Percentiles rank a stretch among this genome's conserved stretches.
Evolutionary conservation across 1,139 yeast species (phyloP).

Genomic region (Scheffersomyces segobiensis): DNA sequence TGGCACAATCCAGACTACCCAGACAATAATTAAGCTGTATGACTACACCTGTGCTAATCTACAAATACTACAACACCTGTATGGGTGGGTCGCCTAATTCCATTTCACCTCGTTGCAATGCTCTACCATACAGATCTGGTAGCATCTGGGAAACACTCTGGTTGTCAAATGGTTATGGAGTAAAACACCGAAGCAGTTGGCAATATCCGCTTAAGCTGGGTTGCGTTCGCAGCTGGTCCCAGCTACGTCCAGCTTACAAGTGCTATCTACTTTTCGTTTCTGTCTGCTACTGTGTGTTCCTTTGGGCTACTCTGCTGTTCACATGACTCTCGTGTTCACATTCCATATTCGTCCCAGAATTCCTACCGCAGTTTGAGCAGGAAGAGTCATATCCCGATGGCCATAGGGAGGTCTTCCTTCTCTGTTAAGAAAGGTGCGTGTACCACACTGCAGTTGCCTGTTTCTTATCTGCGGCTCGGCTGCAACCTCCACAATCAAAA

Average conservation of each 20-base stretch:
- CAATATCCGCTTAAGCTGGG: too few species aligned
- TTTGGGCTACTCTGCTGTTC: neutral
- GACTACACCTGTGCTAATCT: neutral
- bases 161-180: too few species aligned
- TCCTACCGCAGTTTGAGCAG: neutral
- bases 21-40: neutral
- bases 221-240: neutral
- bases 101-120: neutral
- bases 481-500: neutral
- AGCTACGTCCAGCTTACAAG: neutral
- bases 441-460: neutral
- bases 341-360: neutral
- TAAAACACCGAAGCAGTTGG: too few species aligned
- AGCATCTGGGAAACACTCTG: too few species aligned
- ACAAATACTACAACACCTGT: neutral
- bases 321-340: neutral
- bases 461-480: neutral
- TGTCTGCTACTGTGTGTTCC: neutral
- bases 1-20: neutral
- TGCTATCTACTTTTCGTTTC: neutral
- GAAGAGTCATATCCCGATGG: neutral
- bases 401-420: neutral
- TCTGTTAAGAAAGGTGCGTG: neutral
- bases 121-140: neutral
- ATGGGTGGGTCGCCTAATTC: neutral